Evolutionary conservation across 2,329 filamentous ascomycete genomes (phyloP).

Genomic region (Fusarium sp.): DNA sequence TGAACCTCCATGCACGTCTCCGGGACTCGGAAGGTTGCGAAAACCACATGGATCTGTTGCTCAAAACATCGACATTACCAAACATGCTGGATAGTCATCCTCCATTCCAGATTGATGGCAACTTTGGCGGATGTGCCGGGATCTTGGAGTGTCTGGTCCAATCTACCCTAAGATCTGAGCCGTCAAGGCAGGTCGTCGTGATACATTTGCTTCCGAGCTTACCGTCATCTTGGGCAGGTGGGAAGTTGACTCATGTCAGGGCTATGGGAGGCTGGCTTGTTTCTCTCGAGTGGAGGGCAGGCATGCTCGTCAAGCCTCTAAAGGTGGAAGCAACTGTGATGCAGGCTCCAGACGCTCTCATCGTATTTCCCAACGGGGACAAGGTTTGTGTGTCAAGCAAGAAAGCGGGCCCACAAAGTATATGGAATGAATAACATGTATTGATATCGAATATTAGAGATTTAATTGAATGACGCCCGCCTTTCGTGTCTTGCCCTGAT

Average conservation of each 20-base stretch:
- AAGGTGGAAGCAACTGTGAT: constrained; percentile 1
- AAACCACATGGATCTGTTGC: constrained; percentile 27
- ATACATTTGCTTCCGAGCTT: constrained; percentile 31
- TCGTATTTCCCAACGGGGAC: neutral
- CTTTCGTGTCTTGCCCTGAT: no score
- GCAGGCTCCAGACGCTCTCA: constrained; percentile 1
- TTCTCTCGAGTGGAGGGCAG: constrained; percentile 22
- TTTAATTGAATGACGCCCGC: neutral
- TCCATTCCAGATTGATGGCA: constrained; percentile 44
- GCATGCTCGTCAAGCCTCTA: neutral
- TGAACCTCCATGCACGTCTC: constrained; percentile 58
- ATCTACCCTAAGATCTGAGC: constrained; percentile 1
- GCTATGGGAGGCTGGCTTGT: constrained; percentile 25
- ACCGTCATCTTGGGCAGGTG: constrained; percentile 17
- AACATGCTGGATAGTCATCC: constrained; percentile 36
- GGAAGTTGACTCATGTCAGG: neutral
- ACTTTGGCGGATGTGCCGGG: constrained; percentile 40
- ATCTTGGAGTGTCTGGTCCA: constrained; percentile 36
- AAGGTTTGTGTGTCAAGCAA: neutral
- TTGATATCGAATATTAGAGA: neutral
- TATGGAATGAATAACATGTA: neutral
- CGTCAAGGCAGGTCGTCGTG: neutral
- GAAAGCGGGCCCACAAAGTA: neutral
- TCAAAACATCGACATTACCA: constrained; percentile 22
- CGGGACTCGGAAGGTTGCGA: constrained; percentile 18